Evolutionary conservation across 2,329 filamentous ascomycete genomes (phyloP), one percentile per base, ranked within the genome.

Genomic region (Pseudocercospora crystallina): DNA sequence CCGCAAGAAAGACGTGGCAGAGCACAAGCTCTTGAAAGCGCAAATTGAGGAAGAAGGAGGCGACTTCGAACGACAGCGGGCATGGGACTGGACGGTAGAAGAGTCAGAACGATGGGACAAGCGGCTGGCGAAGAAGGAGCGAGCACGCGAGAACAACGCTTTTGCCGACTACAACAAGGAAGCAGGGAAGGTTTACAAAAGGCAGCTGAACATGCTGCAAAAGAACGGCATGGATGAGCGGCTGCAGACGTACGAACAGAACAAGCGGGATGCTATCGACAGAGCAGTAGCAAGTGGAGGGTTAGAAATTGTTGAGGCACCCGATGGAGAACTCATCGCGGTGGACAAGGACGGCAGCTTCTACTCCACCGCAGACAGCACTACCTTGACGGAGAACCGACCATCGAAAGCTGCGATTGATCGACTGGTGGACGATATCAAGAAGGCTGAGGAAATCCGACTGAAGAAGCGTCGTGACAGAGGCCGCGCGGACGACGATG

Each of bases 31-130:
- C 0, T 80, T 96, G 37, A 96, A 96, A 75, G 89, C 90, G 3
- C 90, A 96, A 64, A 85, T 90, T 1, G 89, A 91, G 69, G 89
- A 89, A 13, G 77, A 80, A 0, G 90, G 90, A 31, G 90, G 89
- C 48, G 94, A 97, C 70, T 99, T 97, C 66, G 94, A 99, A 78
- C 88, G 94, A 60, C 96, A 97, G 74, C 85, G 94, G 35, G 94
- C 94, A 1, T 99, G 94, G 94, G 94, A 97, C 74, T 99, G 94
- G 89, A 99, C 94, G 1, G 77, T 92, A 5, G 94, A 99, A 58
- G 94, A 99, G 73, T 88, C 84, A 61, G 94, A 96, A 74, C 83
- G 81, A 60, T 99, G 94, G 94, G 94, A 99, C 71, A 86, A 86
- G 74, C 85, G 91, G 30, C 76, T 95, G 69, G 88, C 86, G 65